These are phyloP conservation scores for Phytopythium helicoides DNA, from an alignment of 352 stramenopile species.

Conservation along the genomic window DNA sequence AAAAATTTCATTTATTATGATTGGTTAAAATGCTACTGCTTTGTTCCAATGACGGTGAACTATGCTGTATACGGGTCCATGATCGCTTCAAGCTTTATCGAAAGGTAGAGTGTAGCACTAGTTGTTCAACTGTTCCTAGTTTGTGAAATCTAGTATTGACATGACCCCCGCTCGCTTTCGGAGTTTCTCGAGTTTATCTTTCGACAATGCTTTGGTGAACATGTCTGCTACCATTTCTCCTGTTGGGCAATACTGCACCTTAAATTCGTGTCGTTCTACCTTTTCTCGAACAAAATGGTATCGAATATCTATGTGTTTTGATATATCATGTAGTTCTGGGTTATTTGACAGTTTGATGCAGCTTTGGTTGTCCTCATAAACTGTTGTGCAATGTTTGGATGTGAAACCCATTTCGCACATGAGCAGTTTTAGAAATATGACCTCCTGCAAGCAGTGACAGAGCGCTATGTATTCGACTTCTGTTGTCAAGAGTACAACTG, in stretches of 20 bases:
- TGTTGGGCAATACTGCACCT: conserved; percentile 20
- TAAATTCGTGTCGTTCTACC: conserved; percentile 18
- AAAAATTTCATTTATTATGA: no score
- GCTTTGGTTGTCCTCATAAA: conserved; percentile 35
- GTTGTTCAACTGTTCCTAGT: no score
- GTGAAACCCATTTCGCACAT: neutral
- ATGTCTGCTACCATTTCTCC: conserved; percentile 26
- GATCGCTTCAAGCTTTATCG: no score
- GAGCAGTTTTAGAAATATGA: conserved; percentile 12
- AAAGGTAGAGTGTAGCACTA: no score
- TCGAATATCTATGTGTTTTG: conserved; percentile 31
- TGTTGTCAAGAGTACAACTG: conserved; percentile 21
- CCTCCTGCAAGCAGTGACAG: conserved; percentile 20
- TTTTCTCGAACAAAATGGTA: conserved; percentile 38
- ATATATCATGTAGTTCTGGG: conserved; percentile 19
- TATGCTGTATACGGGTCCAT: no score
- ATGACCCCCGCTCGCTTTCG: no score
- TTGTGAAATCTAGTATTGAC: no score
- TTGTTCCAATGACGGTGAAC: no score
- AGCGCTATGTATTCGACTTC: conserved; percentile 18
- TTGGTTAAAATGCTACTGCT: no score
- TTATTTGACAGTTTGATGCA: conserved; percentile 30
- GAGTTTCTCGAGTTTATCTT: no score
- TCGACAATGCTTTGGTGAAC: conserved; percentile 26
- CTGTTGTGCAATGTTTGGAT: conserved; percentile 6